Percentiles rank a stretch among this genome's conserved stretches.
Evolutionary conservation across 208 protist species (phyloP).

Genomic region (Leishmania gerbilli): DNA sequence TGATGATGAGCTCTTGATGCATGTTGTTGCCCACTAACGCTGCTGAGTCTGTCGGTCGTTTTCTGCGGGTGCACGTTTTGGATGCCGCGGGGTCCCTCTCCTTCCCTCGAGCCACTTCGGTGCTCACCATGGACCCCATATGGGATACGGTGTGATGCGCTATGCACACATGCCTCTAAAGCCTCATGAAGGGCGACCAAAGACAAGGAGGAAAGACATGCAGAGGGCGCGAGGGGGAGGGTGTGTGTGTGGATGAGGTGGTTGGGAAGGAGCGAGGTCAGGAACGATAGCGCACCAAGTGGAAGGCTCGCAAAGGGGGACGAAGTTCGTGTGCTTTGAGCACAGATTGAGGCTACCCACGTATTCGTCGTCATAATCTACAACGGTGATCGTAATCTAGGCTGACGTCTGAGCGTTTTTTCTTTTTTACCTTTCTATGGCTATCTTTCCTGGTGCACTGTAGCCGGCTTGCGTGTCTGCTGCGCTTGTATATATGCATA

Average conservation of each 20-base stretch:
- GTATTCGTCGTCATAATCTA: neutral
- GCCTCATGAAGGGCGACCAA: neutral
- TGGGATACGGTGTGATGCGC: neutral
- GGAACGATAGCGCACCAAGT: neutral
- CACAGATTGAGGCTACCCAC: neutral
- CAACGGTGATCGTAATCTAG: neutral
- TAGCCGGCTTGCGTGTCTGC: neutral
- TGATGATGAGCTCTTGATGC: neutral
- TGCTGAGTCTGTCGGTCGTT: neutral
- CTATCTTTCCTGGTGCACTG: neutral
- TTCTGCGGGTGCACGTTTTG: neutral
- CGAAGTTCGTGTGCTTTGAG: neutral
- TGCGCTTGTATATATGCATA: neutral
- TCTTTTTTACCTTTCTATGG: conserved; percentile 2
- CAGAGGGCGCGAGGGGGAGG: neutral
- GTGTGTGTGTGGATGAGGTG: neutral
- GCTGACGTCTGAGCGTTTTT: neutral
- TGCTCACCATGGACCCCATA: neutral
- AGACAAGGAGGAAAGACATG: neutral
- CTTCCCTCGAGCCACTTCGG: neutral
- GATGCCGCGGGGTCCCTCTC: neutral
- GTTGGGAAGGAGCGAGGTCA: neutral
- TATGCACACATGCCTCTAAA: neutral
- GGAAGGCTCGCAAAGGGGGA: neutral
- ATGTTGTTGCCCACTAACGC: neutral